A percentile compares a stretch with the other conserved stretches of the same genome.
Evolutionary conservation across 192 early-diverging fungal genomes (phyloP).

Genomic region (Backusella psychrophila): DNA sequence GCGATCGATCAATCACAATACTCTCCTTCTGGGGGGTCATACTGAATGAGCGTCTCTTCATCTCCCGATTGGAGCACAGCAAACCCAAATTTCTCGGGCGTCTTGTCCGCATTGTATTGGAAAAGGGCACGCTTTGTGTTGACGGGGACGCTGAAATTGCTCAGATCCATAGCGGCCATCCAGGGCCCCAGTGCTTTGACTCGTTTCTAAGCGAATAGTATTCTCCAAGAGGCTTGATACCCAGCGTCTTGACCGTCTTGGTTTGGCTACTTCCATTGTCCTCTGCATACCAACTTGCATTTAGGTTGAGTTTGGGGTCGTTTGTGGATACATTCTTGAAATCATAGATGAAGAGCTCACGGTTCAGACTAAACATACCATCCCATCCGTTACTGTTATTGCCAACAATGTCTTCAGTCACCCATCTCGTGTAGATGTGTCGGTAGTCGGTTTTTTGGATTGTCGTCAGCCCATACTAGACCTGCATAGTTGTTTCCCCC

Average conservation of each 20-base stretch:
- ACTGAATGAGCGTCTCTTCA: constrained; percentile 1
- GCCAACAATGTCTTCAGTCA: constrained; percentile 13
- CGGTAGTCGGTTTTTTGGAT: not conserved
- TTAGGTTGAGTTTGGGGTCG: not conserved
- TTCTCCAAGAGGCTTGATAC: not conserved
- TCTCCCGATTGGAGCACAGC: not conserved
- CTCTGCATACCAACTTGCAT: not conserved
- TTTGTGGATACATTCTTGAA: not conserved
- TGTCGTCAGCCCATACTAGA: not conserved
- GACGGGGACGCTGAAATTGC: not conserved
- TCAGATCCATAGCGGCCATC: not conserved
- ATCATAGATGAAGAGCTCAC: constrained; percentile 4
- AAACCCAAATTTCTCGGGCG: not conserved
- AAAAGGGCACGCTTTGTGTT: not conserved
- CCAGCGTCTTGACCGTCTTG: not conserved
- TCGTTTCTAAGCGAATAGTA: not conserved
- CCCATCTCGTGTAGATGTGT: not conserved
- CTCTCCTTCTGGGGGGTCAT: not conserved
- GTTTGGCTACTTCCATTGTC: not conserved
- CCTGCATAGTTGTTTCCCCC: constrained; percentile 11
- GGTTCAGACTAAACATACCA: constrained; percentile 13
- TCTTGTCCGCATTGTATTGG: not conserved
- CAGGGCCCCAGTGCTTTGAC: not conserved
- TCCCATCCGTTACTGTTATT: not conserved
- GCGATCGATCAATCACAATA: constrained; percentile 1